A percentile compares a stretch with the other conserved stretches of the same genome.
phyloP scores from a whole-genome alignment of 257 asterid genomes.

The Ehretia macrophylla region DNA sequence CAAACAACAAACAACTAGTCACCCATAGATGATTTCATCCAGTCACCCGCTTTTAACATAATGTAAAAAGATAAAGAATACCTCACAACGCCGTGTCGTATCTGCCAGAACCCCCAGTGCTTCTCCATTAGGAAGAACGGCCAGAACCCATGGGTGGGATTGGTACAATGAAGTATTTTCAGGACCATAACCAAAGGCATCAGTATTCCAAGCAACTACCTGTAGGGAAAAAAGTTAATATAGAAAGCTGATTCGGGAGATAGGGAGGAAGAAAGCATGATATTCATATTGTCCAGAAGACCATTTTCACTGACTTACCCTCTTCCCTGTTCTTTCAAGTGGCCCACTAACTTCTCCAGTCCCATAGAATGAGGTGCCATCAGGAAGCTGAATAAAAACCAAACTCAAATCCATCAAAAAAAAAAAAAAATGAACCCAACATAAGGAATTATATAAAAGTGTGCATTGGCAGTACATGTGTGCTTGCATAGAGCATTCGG shows the following conservation, averaged over 20 bases:
- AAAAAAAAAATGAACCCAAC: no score
- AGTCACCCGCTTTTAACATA: conserved; percentile 5
- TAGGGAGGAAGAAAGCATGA: no score
- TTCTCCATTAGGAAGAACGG: conserved; percentile 81
- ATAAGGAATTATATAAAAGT: no score
- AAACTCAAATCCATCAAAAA: conserved; percentile 20
- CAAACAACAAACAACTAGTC: conserved; percentile 17
- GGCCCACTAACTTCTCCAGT: conserved; percentile 94
- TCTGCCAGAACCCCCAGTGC: conserved; percentile 93
- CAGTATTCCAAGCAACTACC: conserved; percentile 91
- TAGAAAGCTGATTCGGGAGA: not conserved
- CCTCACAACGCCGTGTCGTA: conserved; percentile 91
- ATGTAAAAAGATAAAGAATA: conserved; percentile 21
- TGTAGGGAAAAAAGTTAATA: conserved; percentile 21
- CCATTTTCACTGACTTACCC: conserved; percentile 39
- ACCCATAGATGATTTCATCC: conserved; percentile 1
- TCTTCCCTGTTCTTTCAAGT: conserved; percentile 90
- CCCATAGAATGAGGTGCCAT: conserved; percentile 84
- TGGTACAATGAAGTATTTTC: conserved; percentile 94
- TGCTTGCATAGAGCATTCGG: no score
- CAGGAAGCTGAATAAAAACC: conserved; percentile 60
- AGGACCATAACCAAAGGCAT: conserved; percentile 91
- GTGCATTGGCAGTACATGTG: no score
- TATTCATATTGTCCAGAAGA: no score
- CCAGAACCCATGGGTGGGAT: conserved; percentile 98